A percentile compares a stretch with the other conserved stretches of the same genome.
phyloP scores from a whole-genome alignment of 495 filamentous ascomycete species.

The Penicillium cataractarum region DNA sequence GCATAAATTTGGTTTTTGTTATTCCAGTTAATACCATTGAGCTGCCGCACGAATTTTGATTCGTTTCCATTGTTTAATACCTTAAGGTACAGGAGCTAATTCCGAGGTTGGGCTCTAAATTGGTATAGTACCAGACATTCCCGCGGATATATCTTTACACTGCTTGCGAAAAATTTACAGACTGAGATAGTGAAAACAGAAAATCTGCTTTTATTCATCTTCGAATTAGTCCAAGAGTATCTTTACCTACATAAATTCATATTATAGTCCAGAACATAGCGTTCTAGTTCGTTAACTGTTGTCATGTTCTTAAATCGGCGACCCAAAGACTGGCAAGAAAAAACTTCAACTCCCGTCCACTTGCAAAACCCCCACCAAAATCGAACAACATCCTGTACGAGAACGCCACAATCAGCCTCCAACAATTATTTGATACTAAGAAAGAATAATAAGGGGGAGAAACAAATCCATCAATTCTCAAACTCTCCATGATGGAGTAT shows the following conservation, averaged over 20 bases:
- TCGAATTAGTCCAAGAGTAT: neutral
- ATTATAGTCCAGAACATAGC: neutral
- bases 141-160: neutral
- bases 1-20: slow-evolving; percentile 10
- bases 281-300: neutral
- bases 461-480: neutral
- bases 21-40: neutral
- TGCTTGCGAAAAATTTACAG: neutral
- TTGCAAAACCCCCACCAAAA: slow-evolving; percentile 12
- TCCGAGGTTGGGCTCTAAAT: too few species aligned
- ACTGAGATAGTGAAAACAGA: too few species aligned
- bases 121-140: too few species aligned
- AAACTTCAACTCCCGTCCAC: slow-evolving; percentile 21
- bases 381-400: too few species aligned
- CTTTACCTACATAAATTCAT: too few species aligned
- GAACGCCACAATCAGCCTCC: neutral
- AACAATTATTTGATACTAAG: neutral
- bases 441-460: neutral
- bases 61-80: too few species aligned
- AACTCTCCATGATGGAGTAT: slow-evolving; percentile 62
- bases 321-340: slow-evolving; percentile 11
- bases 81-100: too few species aligned
- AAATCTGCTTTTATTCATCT: too few species aligned
- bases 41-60: neutral
- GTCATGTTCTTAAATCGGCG: neutral